Base-by-base conservation (phyloP, 148 eudicot genomes). In the Camellia lanceoleosa region DNA sequence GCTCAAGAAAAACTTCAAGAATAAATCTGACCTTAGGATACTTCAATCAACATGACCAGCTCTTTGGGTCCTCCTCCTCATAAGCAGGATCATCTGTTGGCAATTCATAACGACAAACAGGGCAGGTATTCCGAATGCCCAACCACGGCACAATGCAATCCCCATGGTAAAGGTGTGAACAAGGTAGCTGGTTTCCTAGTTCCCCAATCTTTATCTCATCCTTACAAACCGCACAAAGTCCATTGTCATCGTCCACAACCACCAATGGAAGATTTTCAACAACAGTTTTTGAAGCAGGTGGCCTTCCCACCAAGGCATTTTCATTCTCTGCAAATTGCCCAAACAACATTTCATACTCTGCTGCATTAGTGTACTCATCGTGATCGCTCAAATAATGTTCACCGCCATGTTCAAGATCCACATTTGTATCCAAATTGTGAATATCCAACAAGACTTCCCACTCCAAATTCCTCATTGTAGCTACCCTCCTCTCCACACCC, bases 71-170 rank as follows among this genome's bases (percentile, higher is more conserved):
- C 85, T 88, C 84, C 89, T 86, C 51, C 79, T 92, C 97, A 73
- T 92, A 90, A 73, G 88, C 92, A 81, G 88, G 84, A 77, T 92
- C 91, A 84, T 92, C 97, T 0, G 97, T 92, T 18, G 91, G 91
- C 88, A 92, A 82, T 75, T 92, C 94, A 72, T 82, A 82, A 5
- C 93, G 89, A 82, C 97, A 92, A 5, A 92, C 90, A 54, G 97
- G 97, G 68, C 97, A 92, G 1, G 97, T 89, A 69, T 92, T 92
- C 79, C 97, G 76, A 51, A 92, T 92, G 19, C 83, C 84, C 60
- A 92, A 83, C 97, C 97, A 92, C 1, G 97, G 97, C 44, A 90
- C 41, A 54, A 92, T 92, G 74, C 97, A 92, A 49, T 89, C 91
- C 3, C 89, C 90, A 84, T 92, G 94, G 81, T 88, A 92, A 38